Base-by-base conservation (phyloP, 805 yeast genomes). In the Saccharomycopsis amapae region DNA sequence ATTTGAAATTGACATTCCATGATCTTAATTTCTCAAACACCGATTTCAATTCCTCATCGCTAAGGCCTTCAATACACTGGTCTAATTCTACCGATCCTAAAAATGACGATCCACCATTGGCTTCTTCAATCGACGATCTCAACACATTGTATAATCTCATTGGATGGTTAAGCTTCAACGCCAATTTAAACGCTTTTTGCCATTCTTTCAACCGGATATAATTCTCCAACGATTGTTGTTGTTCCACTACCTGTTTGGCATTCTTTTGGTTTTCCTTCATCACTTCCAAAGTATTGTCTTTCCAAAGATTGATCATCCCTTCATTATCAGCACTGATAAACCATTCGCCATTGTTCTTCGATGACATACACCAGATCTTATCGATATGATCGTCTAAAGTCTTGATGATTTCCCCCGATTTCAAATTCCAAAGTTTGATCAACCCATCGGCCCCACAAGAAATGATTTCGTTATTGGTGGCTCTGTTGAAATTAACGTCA, bases 361-460 rank as follows among this genome's bases (percentile, higher is more conserved):
- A 67, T 46, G 83, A 78, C 44, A 93, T 62, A 0, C 97, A 85
- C 99, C 98, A 93, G 41, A 93, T 86, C 65, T 96, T 79, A 62
- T 90, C 93, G 50, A 80, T 86, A 60, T 93, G 99, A 56, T 81
- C 81, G 64, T 90, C 97, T 40, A 89, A 71, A 0, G 97, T 90
- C 48, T 81, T 78, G 18, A 82, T 63, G 58, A 87, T 76, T 58
- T 93, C 98, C 31, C 87, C 93, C 9, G 76, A 65, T 32, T 76
- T 68, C 43, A 72, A 61, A 58, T 87, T 94, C 98, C 98, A 93
- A 4, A 93, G 67, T 62, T 93, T 90, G 48, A 93, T 73, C 42
- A 93, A 73, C 1, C 97, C 97, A 65, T 93, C 98, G 12, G 97
- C 97, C 35, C 96, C 97, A 18, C 88, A 76, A 35, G 82, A 61